These are phyloP conservation scores for Cladosporium sp. DNA, from an alignment of 2,329 filamentous ascomycete genomes.

Conservation along the genomic window DNA sequence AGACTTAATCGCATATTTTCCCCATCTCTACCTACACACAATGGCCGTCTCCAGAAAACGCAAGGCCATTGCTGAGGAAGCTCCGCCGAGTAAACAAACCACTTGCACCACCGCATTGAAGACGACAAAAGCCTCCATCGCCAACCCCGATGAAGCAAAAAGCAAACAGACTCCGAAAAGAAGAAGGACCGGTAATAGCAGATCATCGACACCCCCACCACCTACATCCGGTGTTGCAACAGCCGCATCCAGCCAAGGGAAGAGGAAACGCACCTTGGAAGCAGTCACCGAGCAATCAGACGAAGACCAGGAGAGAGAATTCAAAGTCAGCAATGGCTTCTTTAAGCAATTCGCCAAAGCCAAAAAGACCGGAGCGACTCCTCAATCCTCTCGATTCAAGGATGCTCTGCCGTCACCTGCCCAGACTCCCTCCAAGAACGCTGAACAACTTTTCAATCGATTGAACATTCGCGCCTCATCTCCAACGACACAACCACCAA, in stretches of 20 bases:
- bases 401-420: conserved; percentile 27
- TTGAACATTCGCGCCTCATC: conserved; percentile 26
- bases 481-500: conserved; percentile 19
- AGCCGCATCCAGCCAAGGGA: conserved; percentile 11
- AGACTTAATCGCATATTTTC: background rate
- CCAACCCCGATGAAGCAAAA: background rate
- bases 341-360: conserved; percentile 15
- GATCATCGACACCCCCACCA: conserved; percentile 22
- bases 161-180: conserved; percentile 8
- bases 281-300: conserved; percentile 20
- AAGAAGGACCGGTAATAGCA: conserved; percentile 13
- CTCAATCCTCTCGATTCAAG: conserved; percentile 31
- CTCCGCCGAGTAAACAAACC: conserved; percentile 23
- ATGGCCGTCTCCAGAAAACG: conserved; percentile 28
- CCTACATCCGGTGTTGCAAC: conserved; percentile 4
- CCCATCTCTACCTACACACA: conserved; percentile 10
- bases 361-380: conserved; percentile 20
- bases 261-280: conserved; percentile 25
- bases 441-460: conserved; percentile 31
- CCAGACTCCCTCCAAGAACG: conserved; percentile 33
- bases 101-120: conserved; percentile 12
- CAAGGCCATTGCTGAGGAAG: conserved; percentile 22
- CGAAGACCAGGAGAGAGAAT: conserved; percentile 18
- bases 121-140: background rate
- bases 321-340: conserved; percentile 13